Percentiles rank a stretch among this genome's conserved stretches.
phyloP scores from a whole-genome alignment of 805 yeast species.

The Saccharomyces kudriavzevii region DNA sequence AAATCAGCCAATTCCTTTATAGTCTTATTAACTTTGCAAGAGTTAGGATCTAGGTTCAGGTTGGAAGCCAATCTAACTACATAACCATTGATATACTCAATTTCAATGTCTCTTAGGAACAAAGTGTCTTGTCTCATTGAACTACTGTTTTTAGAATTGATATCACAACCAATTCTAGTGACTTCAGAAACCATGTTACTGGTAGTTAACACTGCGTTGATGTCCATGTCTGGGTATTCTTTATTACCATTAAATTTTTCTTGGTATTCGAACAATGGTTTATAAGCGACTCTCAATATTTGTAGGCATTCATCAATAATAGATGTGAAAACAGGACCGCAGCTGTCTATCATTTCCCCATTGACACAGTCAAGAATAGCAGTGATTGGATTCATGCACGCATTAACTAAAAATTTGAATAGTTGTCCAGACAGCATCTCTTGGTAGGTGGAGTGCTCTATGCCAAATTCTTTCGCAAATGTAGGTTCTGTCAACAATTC shows the following conservation, averaged over 20 bases:
- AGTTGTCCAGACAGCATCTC: conserved; percentile 53
- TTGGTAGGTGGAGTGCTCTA: conserved; percentile 34
- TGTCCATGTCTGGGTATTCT: conserved; percentile 25
- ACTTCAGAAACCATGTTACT: conserved; percentile 31
- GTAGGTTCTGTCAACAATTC: conserved; percentile 19
- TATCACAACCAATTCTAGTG: conserved; percentile 35
- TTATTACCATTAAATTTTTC: conserved; percentile 10
- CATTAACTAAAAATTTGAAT: conserved; percentile 70
- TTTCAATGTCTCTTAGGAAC: conserved; percentile 55
- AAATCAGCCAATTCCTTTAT: conserved; percentile 30
- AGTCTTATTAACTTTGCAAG: conserved; percentile 28
- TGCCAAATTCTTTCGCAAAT: conserved; percentile 23
- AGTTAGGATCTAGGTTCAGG: conserved; percentile 28
- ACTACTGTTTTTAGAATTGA: conserved; percentile 48
- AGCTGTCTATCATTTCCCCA: conserved; percentile 57
- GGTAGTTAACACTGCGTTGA: conserved; percentile 24
- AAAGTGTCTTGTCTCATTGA: conserved; percentile 50
- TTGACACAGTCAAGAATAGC: conserved; percentile 70
- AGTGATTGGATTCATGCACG: conserved; percentile 78
- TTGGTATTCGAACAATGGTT: conserved; percentile 25
- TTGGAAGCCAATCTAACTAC: conserved; percentile 48
- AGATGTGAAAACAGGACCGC: conserved; percentile 30
- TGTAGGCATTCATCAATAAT: conserved; percentile 32
- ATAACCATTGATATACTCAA: conserved; percentile 79
- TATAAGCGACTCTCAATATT: conserved; percentile 24